Evolutionary conservation across 2,329 filamentous ascomycete genomes (phyloP).

Genomic region (Gyromitra esculenta): DNA sequence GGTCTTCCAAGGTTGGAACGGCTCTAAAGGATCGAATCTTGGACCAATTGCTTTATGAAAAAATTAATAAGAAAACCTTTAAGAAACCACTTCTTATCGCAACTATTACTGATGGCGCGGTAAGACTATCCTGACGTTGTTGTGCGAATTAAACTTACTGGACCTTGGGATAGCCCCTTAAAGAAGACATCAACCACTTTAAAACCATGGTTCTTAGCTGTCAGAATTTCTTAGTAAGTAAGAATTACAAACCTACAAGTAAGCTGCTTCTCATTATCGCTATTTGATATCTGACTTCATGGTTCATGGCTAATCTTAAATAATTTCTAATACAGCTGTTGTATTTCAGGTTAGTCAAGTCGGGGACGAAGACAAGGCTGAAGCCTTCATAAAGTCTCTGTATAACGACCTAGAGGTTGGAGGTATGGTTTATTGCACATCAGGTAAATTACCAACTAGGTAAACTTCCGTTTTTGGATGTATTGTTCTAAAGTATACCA

Average conservation of each 20-base stretch:
- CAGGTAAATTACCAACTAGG: conserved; percentile 22
- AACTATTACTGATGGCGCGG: conserved; percentile 50
- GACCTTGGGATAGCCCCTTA: not conserved
- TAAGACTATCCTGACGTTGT: conserved; percentile 1
- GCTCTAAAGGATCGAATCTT: conserved; percentile 15
- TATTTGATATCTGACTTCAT: not conserved
- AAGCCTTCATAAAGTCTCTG: conserved; percentile 39
- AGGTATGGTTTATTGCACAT: conserved; percentile 49
- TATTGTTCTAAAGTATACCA: not conserved
- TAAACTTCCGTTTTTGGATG: not conserved
- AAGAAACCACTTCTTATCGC: conserved; percentile 31
- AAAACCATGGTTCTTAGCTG: conserved; percentile 33
- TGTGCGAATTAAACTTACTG: conserved; percentile 5
- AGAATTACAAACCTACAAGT: conserved; percentile 27
- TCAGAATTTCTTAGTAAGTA: conserved; percentile 18
- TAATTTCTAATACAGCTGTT: conserved; percentile 30
- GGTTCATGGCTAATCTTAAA: not conserved
- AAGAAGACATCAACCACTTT: conserved; percentile 9
- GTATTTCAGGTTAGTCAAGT: conserved; percentile 52
- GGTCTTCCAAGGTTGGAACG: conserved; percentile 24
- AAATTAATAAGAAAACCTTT: conserved; percentile 2
- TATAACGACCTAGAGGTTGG: conserved; percentile 36
- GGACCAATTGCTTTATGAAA: conserved; percentile 15
- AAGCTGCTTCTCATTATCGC: not conserved
- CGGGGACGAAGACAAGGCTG: conserved; percentile 32